Conservation (phyloP, 164 flowering plant species). For the Berberis thunbergii region DNA sequence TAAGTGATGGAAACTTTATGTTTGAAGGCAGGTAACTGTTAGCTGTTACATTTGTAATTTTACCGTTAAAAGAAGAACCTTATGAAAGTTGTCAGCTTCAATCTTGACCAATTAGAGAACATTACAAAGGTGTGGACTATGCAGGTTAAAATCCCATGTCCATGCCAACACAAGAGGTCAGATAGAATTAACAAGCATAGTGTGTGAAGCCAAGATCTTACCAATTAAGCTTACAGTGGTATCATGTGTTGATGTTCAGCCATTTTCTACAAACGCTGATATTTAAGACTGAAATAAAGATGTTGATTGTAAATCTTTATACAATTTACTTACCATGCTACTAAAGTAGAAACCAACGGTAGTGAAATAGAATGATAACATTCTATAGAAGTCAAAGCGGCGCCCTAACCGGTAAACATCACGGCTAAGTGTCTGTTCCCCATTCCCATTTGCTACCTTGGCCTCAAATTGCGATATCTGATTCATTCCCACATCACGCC, state of each 20-base stretch:
- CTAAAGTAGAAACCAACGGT: conserved; percentile 97
- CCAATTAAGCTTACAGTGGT: no score
- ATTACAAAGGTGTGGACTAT: no score
- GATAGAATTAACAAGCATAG: no score
- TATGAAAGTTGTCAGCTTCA: no score
- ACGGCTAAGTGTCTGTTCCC: conserved; percentile 95
- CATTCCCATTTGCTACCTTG: conserved; percentile 97
- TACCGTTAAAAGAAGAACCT: not conserved
- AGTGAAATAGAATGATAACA: conserved; percentile 93
- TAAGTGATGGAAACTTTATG: not conserved
- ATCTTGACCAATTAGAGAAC: no score
- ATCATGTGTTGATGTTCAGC: no score
- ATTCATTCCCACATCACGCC: conserved; percentile 98
- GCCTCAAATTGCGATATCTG: conserved; percentile 95
- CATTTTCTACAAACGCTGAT: no score
- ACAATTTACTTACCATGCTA: conserved; percentile 64
- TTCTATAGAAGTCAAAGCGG: conserved; percentile 93
- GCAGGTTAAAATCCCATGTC: no score
- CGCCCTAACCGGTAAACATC: conserved; percentile 95
- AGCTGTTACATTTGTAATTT: not conserved
- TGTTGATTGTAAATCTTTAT: not conserved
- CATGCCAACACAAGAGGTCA: no score
- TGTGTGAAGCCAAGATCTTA: no score
- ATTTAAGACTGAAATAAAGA: not conserved
- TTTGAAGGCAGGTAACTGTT: not conserved